Evolutionary conservation across 2,329 filamentous ascomycete species (phyloP), one percentile per base, ranked within the genome.

Genomic region (Pyrenophora graminea): DNA sequence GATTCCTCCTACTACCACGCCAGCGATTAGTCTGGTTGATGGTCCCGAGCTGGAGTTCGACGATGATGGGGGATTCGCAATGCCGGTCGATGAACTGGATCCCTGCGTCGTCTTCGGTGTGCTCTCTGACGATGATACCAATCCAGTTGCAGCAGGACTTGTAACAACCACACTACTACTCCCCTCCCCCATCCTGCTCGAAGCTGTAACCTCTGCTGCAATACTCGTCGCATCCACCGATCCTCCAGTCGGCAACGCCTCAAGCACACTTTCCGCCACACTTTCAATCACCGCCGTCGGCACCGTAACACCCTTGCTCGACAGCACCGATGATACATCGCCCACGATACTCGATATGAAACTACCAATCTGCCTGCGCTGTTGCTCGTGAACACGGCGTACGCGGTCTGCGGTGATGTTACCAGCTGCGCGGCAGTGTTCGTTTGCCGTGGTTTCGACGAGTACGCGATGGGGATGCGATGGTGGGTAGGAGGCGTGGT

Each of bases 321-420:
- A 48, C 23, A 59, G 45, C 19, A 56, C 47, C 0, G 53, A 57
- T 6, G 47, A 37, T 10, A 54, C 45, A 38, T 51, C 47, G 27
- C 53, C 54, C 13, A 45, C 56, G 3, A 59, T 42, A 34, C 48
- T 57, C 17, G 51, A 51, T 3, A 59, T 30, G 8, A 55, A 32
- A 38, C 42, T 46, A 8, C 34, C 42, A 13, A 59, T 45, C 17
- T 59, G 56, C n/a, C 56, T 36, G 21, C 39, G 46, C 30, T 57
- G 37, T n/a, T 9, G 45, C 8, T 45, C 23, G 25, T 55, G 45
- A 10, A 45, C 40, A 6, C 41, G 52, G 21, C 49, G 48, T 9
- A 49, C 39, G 8, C 36, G 9, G 1, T 45, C 44, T 2, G 45
- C 42, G 6, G 30, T 41, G 13, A 52, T 31, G 41, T 43, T 53